A percentile compares a stretch with the other conserved stretches of the same genome.
phyloP scores from a whole-genome alignment of 2,329 filamentous ascomycete genomes.

The Trichoderma citrinoviride region DNA sequence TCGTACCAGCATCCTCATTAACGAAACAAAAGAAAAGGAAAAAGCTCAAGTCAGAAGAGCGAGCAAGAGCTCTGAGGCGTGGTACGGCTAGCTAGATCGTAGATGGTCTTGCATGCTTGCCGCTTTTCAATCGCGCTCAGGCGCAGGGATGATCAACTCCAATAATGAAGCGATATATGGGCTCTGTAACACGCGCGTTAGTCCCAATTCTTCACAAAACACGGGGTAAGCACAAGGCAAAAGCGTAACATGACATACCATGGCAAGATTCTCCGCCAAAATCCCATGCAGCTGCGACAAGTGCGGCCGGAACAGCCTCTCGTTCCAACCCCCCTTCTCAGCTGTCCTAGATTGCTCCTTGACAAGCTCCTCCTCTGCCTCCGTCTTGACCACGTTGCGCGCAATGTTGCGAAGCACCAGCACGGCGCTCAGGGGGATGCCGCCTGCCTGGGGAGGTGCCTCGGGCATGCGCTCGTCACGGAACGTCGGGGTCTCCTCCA shows the following conservation, averaged over 20 bases:
- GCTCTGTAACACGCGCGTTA: constrained; percentile 30
- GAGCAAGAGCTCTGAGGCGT: too few species aligned
- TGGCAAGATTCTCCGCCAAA: constrained; percentile 63
- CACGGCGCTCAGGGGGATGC: constrained; percentile 74
- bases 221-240: too few species aligned
- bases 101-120: not conserved
- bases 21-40: not conserved
- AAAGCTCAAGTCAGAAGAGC: too few species aligned
- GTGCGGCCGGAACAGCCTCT: constrained; percentile 64
- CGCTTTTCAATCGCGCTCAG: constrained; percentile 23
- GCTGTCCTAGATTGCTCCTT: constrained; percentile 45
- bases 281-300: constrained; percentile 65
- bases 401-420: constrained; percentile 78
- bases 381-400: constrained; percentile 61
- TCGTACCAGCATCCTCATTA: not conserved
- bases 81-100: not conserved
- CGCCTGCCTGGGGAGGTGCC: constrained; percentile 62
- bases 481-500: constrained; percentile 55
- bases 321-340: constrained; percentile 61
- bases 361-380: constrained; percentile 53
- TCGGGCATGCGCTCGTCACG: constrained; percentile 59
- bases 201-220: not conserved
- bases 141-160: constrained; percentile 37
- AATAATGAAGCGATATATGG: constrained; percentile 43
- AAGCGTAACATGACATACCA: constrained; percentile 45